Conservation (phyloP, 768 basidiomycete species). For the Mycena amicta region DNA sequence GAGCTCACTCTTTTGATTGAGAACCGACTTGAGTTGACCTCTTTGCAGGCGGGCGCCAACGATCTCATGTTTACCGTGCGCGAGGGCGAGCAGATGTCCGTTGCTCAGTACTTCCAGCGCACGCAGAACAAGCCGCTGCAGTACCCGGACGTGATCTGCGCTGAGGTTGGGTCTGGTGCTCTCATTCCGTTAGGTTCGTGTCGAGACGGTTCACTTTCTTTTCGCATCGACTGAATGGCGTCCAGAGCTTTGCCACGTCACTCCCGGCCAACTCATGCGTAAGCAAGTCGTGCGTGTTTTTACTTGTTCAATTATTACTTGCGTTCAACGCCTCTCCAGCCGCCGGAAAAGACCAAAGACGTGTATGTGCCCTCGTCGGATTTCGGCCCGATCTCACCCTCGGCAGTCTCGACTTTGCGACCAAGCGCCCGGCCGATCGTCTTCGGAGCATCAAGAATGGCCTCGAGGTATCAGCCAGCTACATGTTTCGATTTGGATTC, state of each 20-base stretch:
- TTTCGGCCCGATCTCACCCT: background rate
- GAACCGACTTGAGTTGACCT: background rate
- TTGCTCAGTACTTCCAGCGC: slow-evolving; percentile 57
- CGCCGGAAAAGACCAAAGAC: slow-evolving; percentile 62
- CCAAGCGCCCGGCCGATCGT: slow-evolving; percentile 60
- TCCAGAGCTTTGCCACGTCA: slow-evolving; percentile 57
- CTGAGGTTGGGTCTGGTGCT: slow-evolving; percentile 58
- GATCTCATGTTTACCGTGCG: slow-evolving; percentile 46
- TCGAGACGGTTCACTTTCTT: background rate
- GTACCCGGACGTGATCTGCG: slow-evolving; percentile 66
- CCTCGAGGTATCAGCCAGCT: slow-evolving; percentile 43
- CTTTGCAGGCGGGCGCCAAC: slow-evolving; percentile 36
- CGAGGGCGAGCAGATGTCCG: slow-evolving; percentile 49
- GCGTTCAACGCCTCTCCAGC: slow-evolving; percentile 23
- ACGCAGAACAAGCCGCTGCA: slow-evolving; percentile 55
- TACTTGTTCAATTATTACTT: background rate
- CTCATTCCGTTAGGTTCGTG: background rate
- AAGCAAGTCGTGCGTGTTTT: slow-evolving; percentile 50
- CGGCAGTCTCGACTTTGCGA: slow-evolving; percentile 55
- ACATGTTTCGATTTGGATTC: background rate
- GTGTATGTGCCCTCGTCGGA: slow-evolving; percentile 31
- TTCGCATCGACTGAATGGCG: background rate
- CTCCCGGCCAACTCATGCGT: slow-evolving; percentile 67
- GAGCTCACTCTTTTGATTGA: background rate
- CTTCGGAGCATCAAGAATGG: slow-evolving; percentile 57